These are phyloP conservation scores for Linnemannia elongata DNA, from an alignment of 192 early-diverging fungal genomes.

Conservation along the genomic window DNA sequence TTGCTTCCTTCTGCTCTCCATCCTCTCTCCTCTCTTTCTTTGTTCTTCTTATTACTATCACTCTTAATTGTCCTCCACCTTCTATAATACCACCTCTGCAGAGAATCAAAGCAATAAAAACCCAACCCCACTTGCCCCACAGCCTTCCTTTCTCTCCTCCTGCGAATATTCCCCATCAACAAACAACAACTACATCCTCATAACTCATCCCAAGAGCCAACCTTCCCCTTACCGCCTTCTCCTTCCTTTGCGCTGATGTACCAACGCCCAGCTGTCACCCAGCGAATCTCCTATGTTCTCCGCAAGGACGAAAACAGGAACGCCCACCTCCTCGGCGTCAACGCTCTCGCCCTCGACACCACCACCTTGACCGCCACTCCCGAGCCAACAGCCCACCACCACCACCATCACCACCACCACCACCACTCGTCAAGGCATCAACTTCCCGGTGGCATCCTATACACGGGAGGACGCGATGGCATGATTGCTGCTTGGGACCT, in stretches of 20 bases:
- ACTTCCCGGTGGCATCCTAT: slow-evolving; percentile 77
- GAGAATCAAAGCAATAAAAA: background rate
- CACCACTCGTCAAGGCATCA: slow-evolving; percentile 12
- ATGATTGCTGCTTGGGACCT: slow-evolving; percentile 90
- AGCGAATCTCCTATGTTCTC: slow-evolving; percentile 72
- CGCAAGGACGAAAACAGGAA: slow-evolving; percentile 65
- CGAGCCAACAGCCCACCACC: background rate
- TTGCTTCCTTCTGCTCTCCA: background rate
- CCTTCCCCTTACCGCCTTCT: background rate
- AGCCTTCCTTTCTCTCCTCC: background rate
- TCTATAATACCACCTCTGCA: background rate
- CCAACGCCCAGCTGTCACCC: slow-evolving; percentile 56
- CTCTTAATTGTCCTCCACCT: background rate
- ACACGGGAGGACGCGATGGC: slow-evolving; percentile 92
- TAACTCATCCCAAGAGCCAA: background rate
- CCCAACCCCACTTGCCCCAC: no score
- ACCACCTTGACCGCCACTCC: slow-evolving; percentile 32
- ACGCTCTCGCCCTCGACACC: slow-evolving; percentile 84
- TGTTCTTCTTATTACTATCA: background rate
- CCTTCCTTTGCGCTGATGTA: slow-evolving; percentile 24
- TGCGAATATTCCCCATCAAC: background rate
- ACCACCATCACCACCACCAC: slow-evolving; percentile 23
- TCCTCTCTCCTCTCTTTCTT: background rate
- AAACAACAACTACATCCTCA: background rate
- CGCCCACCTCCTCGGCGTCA: slow-evolving; percentile 87